Conservation (phyloP, 2,329 filamentous ascomycete species). For the Alternaria angustiovoidea region DNA sequence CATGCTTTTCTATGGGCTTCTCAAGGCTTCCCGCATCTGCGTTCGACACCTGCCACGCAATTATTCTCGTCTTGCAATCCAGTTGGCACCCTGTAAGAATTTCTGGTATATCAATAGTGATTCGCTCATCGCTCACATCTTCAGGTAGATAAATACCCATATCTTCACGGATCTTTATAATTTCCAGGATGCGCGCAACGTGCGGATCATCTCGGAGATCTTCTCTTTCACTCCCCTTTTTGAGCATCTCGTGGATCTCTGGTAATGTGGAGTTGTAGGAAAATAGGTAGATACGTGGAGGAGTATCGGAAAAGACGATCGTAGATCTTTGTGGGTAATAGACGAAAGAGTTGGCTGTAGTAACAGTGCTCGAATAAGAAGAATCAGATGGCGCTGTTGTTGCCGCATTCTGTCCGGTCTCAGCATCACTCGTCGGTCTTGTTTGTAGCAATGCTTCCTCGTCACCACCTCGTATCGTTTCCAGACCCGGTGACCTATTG, state of each 20-base stretch:
- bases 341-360: background rate
- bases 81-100: background rate
- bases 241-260: conserved; percentile 18
- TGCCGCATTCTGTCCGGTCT: too few species aligned
- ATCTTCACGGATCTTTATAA: conserved; percentile 20
- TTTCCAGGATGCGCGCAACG: conserved; percentile 16
- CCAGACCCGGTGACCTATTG: background rate
- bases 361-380: too few species aligned
- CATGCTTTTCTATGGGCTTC: background rate
- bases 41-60: conserved; percentile 13
- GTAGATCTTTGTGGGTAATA: background rate
- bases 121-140: conserved; percentile 2
- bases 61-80: background rate
- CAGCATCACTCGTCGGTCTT: background rate
- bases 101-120: conserved; percentile 19
- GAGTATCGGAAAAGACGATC: background rate
- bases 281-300: conserved; percentile 23
- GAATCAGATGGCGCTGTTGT: background rate
- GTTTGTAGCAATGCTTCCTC: background rate
- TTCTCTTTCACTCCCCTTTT: background rate
- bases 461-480: background rate
- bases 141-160: conserved; percentile 21
- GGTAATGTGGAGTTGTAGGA: conserved; percentile 19
- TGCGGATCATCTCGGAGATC: conserved; percentile 3
- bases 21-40: background rate